Conservation (phyloP, 371 early-diverging fungal genomes). For the Actinomucor elegans region DNA sequence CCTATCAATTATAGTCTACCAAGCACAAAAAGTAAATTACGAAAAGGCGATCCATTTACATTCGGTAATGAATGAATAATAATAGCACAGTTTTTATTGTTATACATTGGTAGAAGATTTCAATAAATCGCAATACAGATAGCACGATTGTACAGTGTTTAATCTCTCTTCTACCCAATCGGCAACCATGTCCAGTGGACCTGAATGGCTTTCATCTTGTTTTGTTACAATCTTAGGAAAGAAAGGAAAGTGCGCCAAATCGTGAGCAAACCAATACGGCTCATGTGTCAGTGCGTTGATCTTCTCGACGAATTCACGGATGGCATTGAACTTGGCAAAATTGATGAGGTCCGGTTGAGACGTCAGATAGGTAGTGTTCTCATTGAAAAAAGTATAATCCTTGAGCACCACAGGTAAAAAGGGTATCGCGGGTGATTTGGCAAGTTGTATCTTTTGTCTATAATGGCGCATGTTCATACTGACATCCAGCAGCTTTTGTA, state of each 20-base stretch:
- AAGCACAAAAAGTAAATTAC: slow-evolving; percentile 12
- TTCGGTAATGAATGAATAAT: slow-evolving; percentile 15
- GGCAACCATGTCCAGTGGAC: slow-evolving; percentile 5
- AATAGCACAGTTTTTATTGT: not conserved
- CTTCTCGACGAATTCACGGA: slow-evolving; percentile 25
- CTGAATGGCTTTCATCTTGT: no score
- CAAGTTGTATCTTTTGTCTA: slow-evolving; percentile 32
- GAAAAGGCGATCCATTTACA: slow-evolving; percentile 23
- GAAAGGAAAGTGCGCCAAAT: slow-evolving; percentile 23
- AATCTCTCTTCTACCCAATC: slow-evolving; percentile 18
- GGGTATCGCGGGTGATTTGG: slow-evolving; percentile 31
- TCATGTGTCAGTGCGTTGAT: slow-evolving; percentile 17
- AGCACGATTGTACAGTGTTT: slow-evolving; percentile 5
- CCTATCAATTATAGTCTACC: slow-evolving; percentile 17
- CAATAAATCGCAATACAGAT: slow-evolving; percentile 20
- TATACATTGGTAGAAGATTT: not conserved
- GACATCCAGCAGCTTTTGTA: slow-evolving; percentile 41
- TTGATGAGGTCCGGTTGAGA: slow-evolving; percentile 23
- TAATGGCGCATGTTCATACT: slow-evolving; percentile 45
- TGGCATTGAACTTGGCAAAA: slow-evolving; percentile 27
- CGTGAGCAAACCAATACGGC: slow-evolving; percentile 32
- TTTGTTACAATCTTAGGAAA: slow-evolving; percentile 8
- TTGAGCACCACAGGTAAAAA: slow-evolving; percentile 50
- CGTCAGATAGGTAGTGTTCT: slow-evolving; percentile 28
- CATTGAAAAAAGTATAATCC: slow-evolving; percentile 44